Conservation (phyloP, 2,329 filamentous ascomycete genomes). For the Acephala macrosclerotiorum region DNA sequence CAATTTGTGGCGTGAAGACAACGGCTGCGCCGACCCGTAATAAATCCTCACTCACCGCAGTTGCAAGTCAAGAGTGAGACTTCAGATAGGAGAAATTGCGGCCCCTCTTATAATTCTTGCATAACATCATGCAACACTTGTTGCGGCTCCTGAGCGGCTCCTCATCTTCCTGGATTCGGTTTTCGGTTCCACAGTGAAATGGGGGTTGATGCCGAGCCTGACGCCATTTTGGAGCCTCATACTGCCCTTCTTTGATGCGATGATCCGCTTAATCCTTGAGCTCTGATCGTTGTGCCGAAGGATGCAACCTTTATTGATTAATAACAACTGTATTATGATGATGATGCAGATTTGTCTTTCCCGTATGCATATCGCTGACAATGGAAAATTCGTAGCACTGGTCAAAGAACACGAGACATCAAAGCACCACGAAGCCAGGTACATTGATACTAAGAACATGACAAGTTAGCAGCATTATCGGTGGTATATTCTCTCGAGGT, state of each 20-base stretch:
- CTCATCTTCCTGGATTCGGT: not conserved
- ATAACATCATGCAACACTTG: not conserved
- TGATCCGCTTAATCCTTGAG: not conserved
- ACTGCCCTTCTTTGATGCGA: not conserved
- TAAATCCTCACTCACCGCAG: not conserved
- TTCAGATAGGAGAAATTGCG: not conserved
- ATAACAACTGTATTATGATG: not conserved
- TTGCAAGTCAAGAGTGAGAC: not conserved
- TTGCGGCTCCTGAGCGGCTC: not conserved
- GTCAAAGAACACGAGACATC: too few species aligned
- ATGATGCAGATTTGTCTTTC: not conserved
- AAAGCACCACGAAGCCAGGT: too few species aligned
- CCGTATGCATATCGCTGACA: not conserved
- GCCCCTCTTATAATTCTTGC: not conserved
- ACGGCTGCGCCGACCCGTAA: slow-evolving; percentile 3
- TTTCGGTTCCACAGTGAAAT: not conserved
- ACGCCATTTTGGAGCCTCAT: not conserved
- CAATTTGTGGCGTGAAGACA: slow-evolving; percentile 2
- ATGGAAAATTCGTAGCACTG: not conserved
- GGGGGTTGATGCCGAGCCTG: slow-evolving; percentile 9
- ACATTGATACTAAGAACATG: too few species aligned
- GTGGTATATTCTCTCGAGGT: too few species aligned
- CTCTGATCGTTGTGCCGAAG: not conserved
- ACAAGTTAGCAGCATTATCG: too few species aligned
- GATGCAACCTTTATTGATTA: slow-evolving; percentile 1